Percentiles rank a stretch among this genome's conserved stretches.
These are phyloP conservation scores for Marchantia polymorpha DNA, from an alignment of 225 moss, liverwort and hornwort genomes.

Conservation along the genomic window DNA sequence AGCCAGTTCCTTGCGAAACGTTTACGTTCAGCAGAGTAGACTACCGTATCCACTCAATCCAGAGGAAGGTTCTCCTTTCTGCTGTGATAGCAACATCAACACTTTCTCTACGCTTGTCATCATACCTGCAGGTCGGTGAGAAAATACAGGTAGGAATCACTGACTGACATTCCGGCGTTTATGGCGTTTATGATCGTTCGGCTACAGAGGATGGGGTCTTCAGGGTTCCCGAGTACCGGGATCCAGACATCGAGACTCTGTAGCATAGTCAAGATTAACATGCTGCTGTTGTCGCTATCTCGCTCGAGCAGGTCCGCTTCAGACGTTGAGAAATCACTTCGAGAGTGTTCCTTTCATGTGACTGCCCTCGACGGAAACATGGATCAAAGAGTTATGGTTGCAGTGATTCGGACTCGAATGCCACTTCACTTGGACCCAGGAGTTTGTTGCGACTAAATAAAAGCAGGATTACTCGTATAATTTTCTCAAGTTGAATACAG, in stretches of 20 bases:
- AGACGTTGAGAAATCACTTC: background rate
- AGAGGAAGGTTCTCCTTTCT: background rate
- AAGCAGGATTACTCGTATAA: background rate
- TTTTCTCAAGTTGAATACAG: background rate
- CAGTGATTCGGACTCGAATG: background rate
- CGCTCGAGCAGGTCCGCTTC: background rate
- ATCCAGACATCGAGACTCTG: background rate
- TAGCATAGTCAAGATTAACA: background rate
- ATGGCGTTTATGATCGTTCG: background rate
- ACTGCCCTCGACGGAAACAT: background rate
- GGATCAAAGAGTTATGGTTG: constrained; percentile 6
- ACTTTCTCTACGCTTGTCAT: background rate
- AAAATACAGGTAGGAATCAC: background rate
- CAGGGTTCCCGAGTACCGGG: background rate
- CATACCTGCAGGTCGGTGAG: background rate
- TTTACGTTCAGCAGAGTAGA: background rate
- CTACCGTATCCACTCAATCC: background rate
- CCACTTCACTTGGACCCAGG: background rate
- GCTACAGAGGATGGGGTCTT: background rate
- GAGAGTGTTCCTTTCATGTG: background rate
- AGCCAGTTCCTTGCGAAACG: too few species aligned
- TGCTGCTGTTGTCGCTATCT: background rate
- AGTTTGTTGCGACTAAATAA: background rate
- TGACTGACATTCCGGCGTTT: background rate
- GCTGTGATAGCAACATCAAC: background rate